A percentile compares a stretch with the other conserved stretches of the same genome.
These are phyloP conservation scores for Beauveria sp. DNA, from an alignment of 2,329 filamentous ascomycete genomes.

Conservation along the genomic window DNA sequence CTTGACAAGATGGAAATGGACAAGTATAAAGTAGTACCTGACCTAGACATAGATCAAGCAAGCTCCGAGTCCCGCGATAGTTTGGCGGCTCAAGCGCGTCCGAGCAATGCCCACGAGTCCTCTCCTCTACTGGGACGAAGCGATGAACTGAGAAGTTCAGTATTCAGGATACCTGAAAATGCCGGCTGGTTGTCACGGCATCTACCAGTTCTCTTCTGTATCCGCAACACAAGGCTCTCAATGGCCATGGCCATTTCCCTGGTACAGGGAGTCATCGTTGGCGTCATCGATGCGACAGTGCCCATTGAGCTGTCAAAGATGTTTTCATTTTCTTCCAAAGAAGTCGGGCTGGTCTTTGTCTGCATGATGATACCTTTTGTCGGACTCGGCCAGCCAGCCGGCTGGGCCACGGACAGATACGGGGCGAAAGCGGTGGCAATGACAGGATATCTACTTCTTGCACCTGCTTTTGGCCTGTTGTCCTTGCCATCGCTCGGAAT, in stretches of 20 bases:
- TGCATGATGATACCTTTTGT: background rate
- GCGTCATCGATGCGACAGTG: background rate
- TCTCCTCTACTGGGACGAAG: background rate
- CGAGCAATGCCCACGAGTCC: background rate
- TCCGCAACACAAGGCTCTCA: background rate
- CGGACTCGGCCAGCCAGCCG: constrained; percentile 1
- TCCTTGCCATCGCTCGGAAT: background rate
- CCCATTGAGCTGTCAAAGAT: background rate
- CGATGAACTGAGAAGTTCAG: background rate
- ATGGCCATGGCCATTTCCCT: background rate
- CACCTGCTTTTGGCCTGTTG: background rate
- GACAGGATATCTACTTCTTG: background rate
- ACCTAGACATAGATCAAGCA: background rate
- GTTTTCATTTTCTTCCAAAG: background rate
- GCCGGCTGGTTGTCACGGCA: background rate
- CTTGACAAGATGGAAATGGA: background rate
- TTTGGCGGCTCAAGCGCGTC: background rate
- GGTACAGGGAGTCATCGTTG: background rate
- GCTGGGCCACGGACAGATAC: constrained; percentile 7
- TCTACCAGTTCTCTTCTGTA: background rate
- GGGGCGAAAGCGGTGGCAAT: constrained; percentile 8
- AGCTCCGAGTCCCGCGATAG: background rate
- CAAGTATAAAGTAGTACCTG: background rate
- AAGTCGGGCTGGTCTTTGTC: background rate
- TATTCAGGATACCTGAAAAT: background rate